Conservation (phyloP, 805 yeast genomes). For the Monosporozyma unispora region DNA sequence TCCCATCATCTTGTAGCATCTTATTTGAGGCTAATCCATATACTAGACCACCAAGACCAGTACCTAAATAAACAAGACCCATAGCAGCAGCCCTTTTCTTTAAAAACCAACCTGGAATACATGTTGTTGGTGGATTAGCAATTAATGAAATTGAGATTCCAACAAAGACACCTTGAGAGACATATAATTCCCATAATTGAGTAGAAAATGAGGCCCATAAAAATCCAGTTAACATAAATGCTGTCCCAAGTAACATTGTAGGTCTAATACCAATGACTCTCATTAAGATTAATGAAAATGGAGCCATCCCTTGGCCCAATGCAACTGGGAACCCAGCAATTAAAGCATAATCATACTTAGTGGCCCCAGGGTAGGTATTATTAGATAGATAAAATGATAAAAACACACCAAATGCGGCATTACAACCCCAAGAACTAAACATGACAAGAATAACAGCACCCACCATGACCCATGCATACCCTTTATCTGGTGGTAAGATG, state of each 20-base stretch:
- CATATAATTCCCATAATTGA: conserved; percentile 52
- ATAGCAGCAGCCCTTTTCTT: conserved; percentile 50
- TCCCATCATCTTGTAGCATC: conserved; percentile 33
- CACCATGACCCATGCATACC: conserved; percentile 59
- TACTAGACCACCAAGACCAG: conserved; percentile 44
- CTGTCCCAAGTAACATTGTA: conserved; percentile 43
- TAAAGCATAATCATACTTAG: conserved; percentile 50
- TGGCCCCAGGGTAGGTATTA: conserved; percentile 45
- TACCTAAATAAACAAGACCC: conserved; percentile 41
- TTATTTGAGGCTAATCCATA: conserved; percentile 35
- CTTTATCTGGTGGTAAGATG: conserved; percentile 49
- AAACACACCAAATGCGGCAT: conserved; percentile 55
- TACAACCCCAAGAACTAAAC: conserved; percentile 66
- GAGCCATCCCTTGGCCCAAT: conserved; percentile 49
- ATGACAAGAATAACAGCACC: conserved; percentile 42
- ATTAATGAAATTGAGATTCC: conserved; percentile 45
- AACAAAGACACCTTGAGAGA: conserved; percentile 58
- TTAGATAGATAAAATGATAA: conserved; percentile 46
- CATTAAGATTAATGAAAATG: conserved; percentile 42
- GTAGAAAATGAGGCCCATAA: conserved; percentile 53
- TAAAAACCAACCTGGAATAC: conserved; percentile 65
- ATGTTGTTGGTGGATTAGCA: conserved; percentile 46
- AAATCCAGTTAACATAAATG: conserved; percentile 44
- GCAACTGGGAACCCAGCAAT: conserved; percentile 61
- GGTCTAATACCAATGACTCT: conserved; percentile 42